Base-by-base conservation (phyloP, 441 rosid genomes). In the Kokia cookei region DNA sequence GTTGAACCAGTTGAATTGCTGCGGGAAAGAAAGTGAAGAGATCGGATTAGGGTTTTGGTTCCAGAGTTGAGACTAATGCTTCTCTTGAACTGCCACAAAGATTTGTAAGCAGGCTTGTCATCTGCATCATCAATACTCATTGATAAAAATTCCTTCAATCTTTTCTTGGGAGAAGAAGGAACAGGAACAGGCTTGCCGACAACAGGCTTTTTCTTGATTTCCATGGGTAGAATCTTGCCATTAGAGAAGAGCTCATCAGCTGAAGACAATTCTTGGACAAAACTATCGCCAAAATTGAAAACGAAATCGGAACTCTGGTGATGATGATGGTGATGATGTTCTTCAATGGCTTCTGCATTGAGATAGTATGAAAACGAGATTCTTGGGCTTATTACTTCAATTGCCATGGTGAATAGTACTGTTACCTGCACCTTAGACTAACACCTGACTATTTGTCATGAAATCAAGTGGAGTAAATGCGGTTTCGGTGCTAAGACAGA, bases 201-300 rank as follows among this genome's bases (percentile, higher is more conserved):
- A 19, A 48, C 50, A 5, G 50, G 57, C 3, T 75, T 75, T 81
- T 85, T 87, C 90, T 86, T 88, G 83, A 89, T 89, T 82, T 86
- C 79, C 3, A 84, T 69, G 0, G 96, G 96, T 53, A 87, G 88
- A 84, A 93, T 91, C 85, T 86, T 92, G 62, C 98, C 98, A 73
- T 90, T 77, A 59, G 88, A 87, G 85, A 94, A 94, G n/a, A 94
- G 94, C 87, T 94, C 97, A 75, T 94, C 96, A 1, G 97, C 98
- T 0, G 92, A 82, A 26, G 94, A 86, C 35, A 88, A 74, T 75
- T 90, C 90, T 63, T 85, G 92, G 69, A 73, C 65, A 57, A 82
- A 84, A 51, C 76, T 80, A 35, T 72, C 78, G 7, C 86, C 81
- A 72, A 86, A 74, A 84, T 90, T 81, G 94, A 92, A 93, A 63